Percentiles rank a stretch among this genome's conserved stretches.
phyloP scores from a whole-genome alignment of 108 stramenopile species.

The Cyclotella choctawhatcheeana region DNA sequence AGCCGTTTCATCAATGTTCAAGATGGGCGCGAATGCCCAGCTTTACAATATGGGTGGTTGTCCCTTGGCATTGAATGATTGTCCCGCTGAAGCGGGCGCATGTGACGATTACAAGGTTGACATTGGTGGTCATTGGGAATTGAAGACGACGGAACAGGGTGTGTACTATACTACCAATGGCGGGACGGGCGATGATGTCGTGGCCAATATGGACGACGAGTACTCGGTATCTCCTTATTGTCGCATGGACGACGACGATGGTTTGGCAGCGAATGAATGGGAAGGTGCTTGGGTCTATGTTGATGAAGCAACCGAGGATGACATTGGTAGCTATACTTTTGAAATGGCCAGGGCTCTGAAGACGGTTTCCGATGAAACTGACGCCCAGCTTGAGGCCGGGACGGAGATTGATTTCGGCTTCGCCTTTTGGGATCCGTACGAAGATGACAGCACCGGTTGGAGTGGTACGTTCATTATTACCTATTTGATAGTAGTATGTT shows the following conservation, averaged over 20 bases:
- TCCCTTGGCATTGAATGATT: slow-evolving; percentile 17
- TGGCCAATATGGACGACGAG: slow-evolving; percentile 51
- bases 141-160: slow-evolving; percentile 26
- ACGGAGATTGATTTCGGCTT: neutral
- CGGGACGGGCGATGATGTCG: slow-evolving; percentile 38
- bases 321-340: slow-evolving; percentile 1
- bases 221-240: slow-evolving; percentile 42
- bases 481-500: no score
- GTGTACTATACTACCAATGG: slow-evolving; percentile 18
- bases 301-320: neutral
- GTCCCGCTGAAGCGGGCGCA: slow-evolving; percentile 4
- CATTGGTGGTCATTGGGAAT: slow-evolving; percentile 48
- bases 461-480: no score
- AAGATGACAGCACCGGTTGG: no score
- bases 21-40: slow-evolving; percentile 38
- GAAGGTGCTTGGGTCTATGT: neutral
- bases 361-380: neutral
- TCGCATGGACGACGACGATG: slow-evolving; percentile 44
- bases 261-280: slow-evolving; percentile 39
- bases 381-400: neutral
- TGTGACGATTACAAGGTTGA: slow-evolving; percentile 45
- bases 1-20: slow-evolving; percentile 46
- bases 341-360: neutral
- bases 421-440: slow-evolving; percentile 1
- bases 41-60: slow-evolving; percentile 48